Base-by-base conservation (phyloP, 2,329 filamentous ascomycete genomes). In the Alternaria gaisen region DNA sequence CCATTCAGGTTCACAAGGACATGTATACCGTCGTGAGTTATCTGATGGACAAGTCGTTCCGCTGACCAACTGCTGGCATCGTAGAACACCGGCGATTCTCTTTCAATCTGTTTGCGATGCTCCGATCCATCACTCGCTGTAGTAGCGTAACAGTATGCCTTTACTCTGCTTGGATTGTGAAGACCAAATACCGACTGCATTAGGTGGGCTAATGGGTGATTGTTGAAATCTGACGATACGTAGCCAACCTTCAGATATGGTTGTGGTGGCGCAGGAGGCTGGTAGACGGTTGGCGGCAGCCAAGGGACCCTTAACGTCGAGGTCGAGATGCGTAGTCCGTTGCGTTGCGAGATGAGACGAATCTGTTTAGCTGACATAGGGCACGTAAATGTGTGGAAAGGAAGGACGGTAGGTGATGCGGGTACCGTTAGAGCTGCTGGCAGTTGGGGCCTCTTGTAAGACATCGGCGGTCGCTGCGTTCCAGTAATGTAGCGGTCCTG, bases 111-210 rank as follows among this genome's bases (percentile, higher is more conserved):
- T 66, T 91, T 88, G 20, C 95, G 91, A 79, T 99, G 94, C 6
- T 91, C 80, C 0, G 95, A 98, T 63, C 89, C 90, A 77, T 99
- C 95, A 74, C 94, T 97, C 1, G 90, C 84, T 0, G 95, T 98
- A 1, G 95, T 99, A 12, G 95, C 95, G 77, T 99, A 99, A 78
- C 95, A 99, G 73, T 94, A 93, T 0, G 95, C 94, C 69, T 90
- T 91, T 16, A 92, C 91, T 26, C 90, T 88, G 24, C 77, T 79
- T 0, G 84, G 84, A 70, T 97, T 84, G 74, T 99, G 95, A 60
- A 98, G 84, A 0, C 95, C 95, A 79, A 99, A 99, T 6, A 98
- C 94, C 1, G 95, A 98, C 81, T 99, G 95, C 95, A 99, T 99
- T 56, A 99, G 79, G 80, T 99, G 95, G 24, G 95, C 95, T 34